Percentiles rank a stretch among this genome's conserved stretches.
Conservation (phyloP, 192 early-diverging fungal species). For the Coemansia nantahalensis region DNA sequence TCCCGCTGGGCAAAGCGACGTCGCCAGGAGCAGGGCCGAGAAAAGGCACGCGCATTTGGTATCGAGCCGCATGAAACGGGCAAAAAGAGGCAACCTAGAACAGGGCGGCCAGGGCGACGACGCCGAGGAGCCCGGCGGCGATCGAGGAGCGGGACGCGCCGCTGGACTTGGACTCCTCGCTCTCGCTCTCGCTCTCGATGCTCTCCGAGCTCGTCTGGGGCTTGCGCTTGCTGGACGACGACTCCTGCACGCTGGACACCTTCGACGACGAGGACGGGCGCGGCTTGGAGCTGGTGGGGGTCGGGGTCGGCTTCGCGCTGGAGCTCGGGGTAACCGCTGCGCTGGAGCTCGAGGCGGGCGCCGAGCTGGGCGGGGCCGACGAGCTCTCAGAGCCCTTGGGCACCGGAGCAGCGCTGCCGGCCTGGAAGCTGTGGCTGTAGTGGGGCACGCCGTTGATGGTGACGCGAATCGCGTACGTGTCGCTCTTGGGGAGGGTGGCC, state of each 20-base stretch:
- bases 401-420: conserved; percentile 2
- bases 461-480: conserved; percentile 39
- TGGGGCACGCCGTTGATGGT: conserved; percentile 34
- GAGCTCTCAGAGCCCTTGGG: conserved; percentile 1
- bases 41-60: too few species aligned
- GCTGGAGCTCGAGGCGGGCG: conserved; percentile 3
- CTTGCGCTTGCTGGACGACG: not conserved
- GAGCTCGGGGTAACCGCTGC: not conserved
- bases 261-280: not conserved
- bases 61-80: not conserved
- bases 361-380: too few species aligned
- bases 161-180: conserved; percentile 4
- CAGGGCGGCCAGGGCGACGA: conserved; percentile 27
- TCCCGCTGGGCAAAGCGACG: too few species aligned
- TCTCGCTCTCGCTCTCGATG: not conserved
- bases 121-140: conserved; percentile 26
- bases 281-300: not conserved
- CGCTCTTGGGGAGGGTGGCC: conserved; percentile 16
- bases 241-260: not conserved
- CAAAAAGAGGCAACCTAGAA: conserved; percentile 13
- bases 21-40: too few species aligned
- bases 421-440: conserved; percentile 51
- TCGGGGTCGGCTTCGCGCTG: not conserved
- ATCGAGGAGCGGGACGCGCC: conserved; percentile 23
- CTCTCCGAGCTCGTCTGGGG: conserved; percentile 5